Evolutionary conservation across 306 rosid genomes (phyloP).

Genomic region (Begonia masoniana): DNA sequence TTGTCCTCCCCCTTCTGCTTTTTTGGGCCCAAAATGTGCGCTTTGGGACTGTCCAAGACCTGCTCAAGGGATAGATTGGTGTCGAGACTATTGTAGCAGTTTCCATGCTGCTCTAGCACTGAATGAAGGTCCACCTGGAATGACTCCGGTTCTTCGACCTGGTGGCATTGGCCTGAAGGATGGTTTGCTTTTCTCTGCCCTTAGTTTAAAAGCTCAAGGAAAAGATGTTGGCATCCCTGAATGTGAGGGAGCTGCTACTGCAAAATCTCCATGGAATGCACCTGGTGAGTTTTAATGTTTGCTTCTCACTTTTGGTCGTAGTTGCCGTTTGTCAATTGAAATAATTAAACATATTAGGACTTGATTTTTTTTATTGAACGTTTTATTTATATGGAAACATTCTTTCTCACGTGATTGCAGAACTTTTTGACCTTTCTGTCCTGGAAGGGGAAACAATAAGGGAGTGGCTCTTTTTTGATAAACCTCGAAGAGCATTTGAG

Average conservation of each 20-base stretch:
- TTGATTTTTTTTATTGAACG: too few relatives aligned
- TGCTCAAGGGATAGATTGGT: conserved; percentile 84
- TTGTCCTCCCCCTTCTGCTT: conserved; percentile 93
- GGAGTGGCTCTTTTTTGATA: conserved; percentile 98
- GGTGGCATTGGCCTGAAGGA: conserved; percentile 96
- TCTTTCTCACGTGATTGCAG: conserved; percentile 21
- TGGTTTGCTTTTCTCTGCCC: conserved; percentile 77
- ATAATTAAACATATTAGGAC: too few relatives aligned
- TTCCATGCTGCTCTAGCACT: conserved; percentile 84
- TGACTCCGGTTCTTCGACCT: conserved; percentile 90
- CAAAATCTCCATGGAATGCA: conserved; percentile 99
- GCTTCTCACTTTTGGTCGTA: too few relatives aligned
- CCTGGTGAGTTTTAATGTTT: conserved; percentile 42
- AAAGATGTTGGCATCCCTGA: conserved; percentile 95
- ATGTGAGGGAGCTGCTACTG: conserved; percentile 98
- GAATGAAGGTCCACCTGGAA: conserved; percentile 97
- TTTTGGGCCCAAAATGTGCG: conserved; percentile 92
- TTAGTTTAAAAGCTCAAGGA: conserved; percentile 79
- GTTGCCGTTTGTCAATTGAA: too few relatives aligned
- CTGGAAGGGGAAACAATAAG: conserved; percentile 84
- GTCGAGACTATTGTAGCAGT: conserved; percentile 86
- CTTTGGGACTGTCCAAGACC: conserved; percentile 99
- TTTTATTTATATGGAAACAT: too few relatives aligned
- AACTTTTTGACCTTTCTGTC: conserved; percentile 81
- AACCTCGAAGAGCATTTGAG: conserved; percentile 97